Percentiles rank a stretch among this genome's conserved stretches.
phyloP scores from a whole-genome alignment of 1,284 basidiomycete genomes.

The Phylloporus sp. region DNA sequence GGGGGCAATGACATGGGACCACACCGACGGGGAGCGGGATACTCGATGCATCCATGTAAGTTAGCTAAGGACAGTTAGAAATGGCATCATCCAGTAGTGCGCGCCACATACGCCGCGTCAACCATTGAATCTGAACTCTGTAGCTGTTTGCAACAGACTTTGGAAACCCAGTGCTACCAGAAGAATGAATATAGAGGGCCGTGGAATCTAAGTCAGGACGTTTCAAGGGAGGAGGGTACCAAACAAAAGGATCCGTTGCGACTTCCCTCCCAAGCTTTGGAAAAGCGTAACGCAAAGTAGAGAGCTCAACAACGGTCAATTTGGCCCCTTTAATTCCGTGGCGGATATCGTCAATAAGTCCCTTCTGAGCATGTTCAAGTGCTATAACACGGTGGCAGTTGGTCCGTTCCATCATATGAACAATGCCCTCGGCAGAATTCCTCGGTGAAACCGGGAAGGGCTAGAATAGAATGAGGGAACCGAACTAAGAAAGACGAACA shows the following conservation, averaged over 20 bases:
- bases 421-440: slow-evolving; percentile 42
- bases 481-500: neutral
- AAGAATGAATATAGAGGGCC: slow-evolving; percentile 45
- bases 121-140: slow-evolving; percentile 34
- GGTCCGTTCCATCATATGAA: slow-evolving; percentile 40
- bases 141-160: slow-evolving; percentile 41
- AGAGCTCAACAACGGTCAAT: slow-evolving; percentile 38
- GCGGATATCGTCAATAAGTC: slow-evolving; percentile 37
- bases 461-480: slow-evolving; percentile 24
- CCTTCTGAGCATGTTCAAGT: slow-evolving; percentile 32
- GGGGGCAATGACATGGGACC: slow-evolving; percentile 36
- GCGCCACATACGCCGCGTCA: slow-evolving; percentile 26
- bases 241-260: slow-evolving; percentile 33
- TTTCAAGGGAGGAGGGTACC: slow-evolving; percentile 30
- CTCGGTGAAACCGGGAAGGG: slow-evolving; percentile 46
- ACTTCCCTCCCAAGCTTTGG: slow-evolving; percentile 44
- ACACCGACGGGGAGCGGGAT: slow-evolving; percentile 24
- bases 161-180: slow-evolving; percentile 49
- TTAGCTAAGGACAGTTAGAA: neutral
- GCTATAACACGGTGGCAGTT: slow-evolving; percentile 42
- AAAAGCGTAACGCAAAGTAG: slow-evolving; percentile 36
- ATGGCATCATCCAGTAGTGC: neutral
- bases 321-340: slow-evolving; percentile 8
- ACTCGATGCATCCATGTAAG: neutral
- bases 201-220: slow-evolving; percentile 32